Evolutionary conservation across 2,329 filamentous ascomycete species (phyloP).

Genomic region (Neocatenulostroma microsporum): DNA sequence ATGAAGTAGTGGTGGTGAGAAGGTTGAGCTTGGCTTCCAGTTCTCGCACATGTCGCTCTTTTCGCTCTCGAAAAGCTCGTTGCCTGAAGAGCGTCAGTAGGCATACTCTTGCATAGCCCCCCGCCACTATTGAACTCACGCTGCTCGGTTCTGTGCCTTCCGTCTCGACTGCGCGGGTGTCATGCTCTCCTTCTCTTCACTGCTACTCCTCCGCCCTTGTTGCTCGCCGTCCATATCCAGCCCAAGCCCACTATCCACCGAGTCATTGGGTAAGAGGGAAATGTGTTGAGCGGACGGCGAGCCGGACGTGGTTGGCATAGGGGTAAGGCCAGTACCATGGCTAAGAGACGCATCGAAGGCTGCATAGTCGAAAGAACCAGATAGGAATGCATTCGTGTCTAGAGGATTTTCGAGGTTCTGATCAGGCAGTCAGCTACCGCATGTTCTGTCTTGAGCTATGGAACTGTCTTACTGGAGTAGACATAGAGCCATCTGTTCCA

Average conservation of each 20-base stretch:
- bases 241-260: slow-evolving; percentile 37
- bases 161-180: slow-evolving; percentile 48
- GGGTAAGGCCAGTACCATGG: slow-evolving; percentile 12
- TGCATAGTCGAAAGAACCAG: slow-evolving; percentile 14
- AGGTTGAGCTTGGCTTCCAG: slow-evolving; percentile 76
- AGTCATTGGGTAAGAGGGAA: slow-evolving; percentile 27
- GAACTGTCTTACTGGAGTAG: slow-evolving; percentile 27
- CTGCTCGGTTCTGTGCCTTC: slow-evolving; percentile 65
- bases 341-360: slow-evolving; percentile 14
- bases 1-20: slow-evolving; percentile 66
- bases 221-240: slow-evolving; percentile 30
- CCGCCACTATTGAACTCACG: slow-evolving; percentile 52
- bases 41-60: slow-evolving; percentile 89
- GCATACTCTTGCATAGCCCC: no score
- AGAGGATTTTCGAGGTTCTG: slow-evolving; percentile 23
- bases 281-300: slow-evolving; percentile 21
- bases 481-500: slow-evolving; percentile 32
- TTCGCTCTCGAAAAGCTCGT: slow-evolving; percentile 90
- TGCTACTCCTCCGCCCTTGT: slow-evolving; percentile 33
- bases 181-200: slow-evolving; percentile 40
- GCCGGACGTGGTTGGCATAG: slow-evolving; percentile 17
- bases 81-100: slow-evolving; percentile 68
- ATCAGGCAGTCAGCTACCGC: not conserved
- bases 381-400: slow-evolving; percentile 16
- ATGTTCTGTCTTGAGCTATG: not conserved